Base-by-base conservation (phyloP, 768 basidiomycete species). In the Podaxis sp. region DNA sequence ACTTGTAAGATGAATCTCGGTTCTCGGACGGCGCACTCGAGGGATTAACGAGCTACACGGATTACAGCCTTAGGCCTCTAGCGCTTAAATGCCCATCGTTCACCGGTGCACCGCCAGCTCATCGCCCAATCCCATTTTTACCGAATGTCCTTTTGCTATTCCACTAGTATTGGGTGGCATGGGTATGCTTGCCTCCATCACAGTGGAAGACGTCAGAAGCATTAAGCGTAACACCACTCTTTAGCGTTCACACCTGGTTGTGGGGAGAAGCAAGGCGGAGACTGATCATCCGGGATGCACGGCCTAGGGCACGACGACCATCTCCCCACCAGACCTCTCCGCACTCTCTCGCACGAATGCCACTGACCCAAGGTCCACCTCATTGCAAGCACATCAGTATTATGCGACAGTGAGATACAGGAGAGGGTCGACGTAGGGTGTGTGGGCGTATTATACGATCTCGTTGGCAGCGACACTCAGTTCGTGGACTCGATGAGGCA, bases 401-500 rank as follows among this genome's bases (percentile, higher is more conserved):
- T 84, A 64, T 90, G 85, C 22, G 95, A 76, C 60, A 87, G 82
- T 0, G 88, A 87, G 71, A 91, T 82, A 82, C 0, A 92, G 80
- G 4, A 93, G 71, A 0, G 92, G 88, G 66, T 95, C 92, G 2
- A 85, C 85, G 60, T 81, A 84, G 20, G 91, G 77, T 94, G 76
- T 1, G 86, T 80, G 49, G 93, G 89, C 0, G 86, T 82, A 2
- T 73, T 81, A 8, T 89, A 87, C 2, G 91, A 93, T 70, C 88
- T 91, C 84, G 99, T 89, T 56, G 96, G 87, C 0, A 90, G 89
- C 0, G 92, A 95, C 2, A 89, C 89, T 66, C 96, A 91, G 55
- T 96, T 91, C 53, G 92, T 85, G 71, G 84, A 67, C 72, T 97
- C 95, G 65, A 98, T 89, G n/a, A 98, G 82, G 6, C 95, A 88